Percentiles rank a stretch among this genome's conserved stretches.
Evolutionary conservation across 139 green algal genomes (phyloP).

Genomic region (Auxenochlorella pyrenoidosa): DNA sequence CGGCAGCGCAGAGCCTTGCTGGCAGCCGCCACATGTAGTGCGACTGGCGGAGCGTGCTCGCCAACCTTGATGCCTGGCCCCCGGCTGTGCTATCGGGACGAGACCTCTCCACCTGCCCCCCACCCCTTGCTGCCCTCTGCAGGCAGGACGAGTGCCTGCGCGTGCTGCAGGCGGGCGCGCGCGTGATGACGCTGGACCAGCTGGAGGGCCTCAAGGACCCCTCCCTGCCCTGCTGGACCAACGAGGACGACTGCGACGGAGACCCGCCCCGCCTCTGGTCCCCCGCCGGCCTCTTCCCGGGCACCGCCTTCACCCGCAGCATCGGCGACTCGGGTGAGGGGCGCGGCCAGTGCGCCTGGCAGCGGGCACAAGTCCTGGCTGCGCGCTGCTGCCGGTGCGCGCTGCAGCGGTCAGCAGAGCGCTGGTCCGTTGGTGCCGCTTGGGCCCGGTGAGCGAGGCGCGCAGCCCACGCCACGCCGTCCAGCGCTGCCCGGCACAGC

Average conservation of each 20-base stretch:
- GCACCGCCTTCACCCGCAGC: conserved; percentile 95
- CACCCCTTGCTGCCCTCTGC: background rate
- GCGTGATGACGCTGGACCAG: conserved; percentile 95
- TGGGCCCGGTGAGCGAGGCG: no score
- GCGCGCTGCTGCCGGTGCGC: no score
- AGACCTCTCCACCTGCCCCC: background rate
- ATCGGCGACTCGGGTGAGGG: conserved; percentile 86
- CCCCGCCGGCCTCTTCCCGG: conserved; percentile 86
- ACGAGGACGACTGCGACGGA: conserved; percentile 87
- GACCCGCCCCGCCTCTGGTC: conserved; percentile 95
- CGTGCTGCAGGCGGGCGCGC: conserved; percentile 83
- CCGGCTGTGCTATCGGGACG: no score
- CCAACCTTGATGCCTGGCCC: no score
- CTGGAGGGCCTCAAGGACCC: conserved; percentile 86
- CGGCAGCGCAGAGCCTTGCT: background rate
- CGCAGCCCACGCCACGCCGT: no score
- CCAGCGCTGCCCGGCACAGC: no score
- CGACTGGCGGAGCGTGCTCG: background rate
- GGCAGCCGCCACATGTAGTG: background rate
- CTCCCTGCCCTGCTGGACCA: conserved; percentile 71
- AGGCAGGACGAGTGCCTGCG: conserved; percentile 91
- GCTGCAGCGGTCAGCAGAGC: background rate
- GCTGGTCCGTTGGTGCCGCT: no score
- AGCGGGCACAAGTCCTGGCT: no score
- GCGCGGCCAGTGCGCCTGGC: background rate